Evolutionary conservation across 2,329 filamentous ascomycete species (phyloP).

Genomic region (Xylariales sp.): DNA sequence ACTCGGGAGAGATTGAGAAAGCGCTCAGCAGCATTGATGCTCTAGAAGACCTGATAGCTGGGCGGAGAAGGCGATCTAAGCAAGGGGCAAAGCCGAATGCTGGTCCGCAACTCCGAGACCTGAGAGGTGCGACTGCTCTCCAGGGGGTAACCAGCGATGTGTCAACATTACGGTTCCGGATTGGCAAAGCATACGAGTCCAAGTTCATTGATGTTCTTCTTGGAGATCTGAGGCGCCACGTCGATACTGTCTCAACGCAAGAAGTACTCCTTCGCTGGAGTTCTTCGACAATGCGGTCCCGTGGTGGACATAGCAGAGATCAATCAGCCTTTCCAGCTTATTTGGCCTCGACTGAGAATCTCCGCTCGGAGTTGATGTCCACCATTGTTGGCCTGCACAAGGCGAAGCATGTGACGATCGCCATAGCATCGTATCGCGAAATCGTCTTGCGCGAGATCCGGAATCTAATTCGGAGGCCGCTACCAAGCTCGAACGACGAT

Average conservation of each 20-base stretch:
- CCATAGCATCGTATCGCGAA: slow-evolving; percentile 80
- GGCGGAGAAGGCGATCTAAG: slow-evolving; percentile 29
- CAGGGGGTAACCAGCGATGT: slow-evolving; percentile 77
- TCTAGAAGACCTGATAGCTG: slow-evolving; percentile 75
- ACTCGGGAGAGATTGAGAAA: slow-evolving; percentile 75
- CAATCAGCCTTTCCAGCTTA: slow-evolving; percentile 74
- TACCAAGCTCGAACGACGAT: slow-evolving; percentile 91
- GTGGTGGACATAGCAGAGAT: slow-evolving; percentile 62
- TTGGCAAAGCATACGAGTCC: slow-evolving; percentile 81
- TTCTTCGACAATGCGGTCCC: slow-evolving; percentile 65
- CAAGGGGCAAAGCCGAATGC: slow-evolving; percentile 19
- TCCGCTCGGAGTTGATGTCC: slow-evolving; percentile 66
- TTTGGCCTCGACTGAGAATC: slow-evolving; percentile 63
- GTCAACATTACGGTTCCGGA: slow-evolving; percentile 67
- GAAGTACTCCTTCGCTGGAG: slow-evolving; percentile 85
- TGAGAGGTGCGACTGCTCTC: slow-evolving; percentile 72
- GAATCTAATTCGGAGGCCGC: slow-evolving; percentile 72
- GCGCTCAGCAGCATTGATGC: slow-evolving; percentile 74
- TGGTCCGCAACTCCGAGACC: slow-evolving; percentile 53
- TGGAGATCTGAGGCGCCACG: slow-evolving; percentile 74
- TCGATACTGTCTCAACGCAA: slow-evolving; percentile 63
- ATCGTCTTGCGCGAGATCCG: slow-evolving; percentile 82
- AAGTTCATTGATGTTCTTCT: slow-evolving; percentile 76
- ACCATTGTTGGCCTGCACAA: slow-evolving; percentile 76
- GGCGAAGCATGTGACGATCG: slow-evolving; percentile 72